These are phyloP conservation scores for Darksidea phi DNA, from an alignment of 495 filamentous ascomycete species.

Conservation along the genomic window DNA sequence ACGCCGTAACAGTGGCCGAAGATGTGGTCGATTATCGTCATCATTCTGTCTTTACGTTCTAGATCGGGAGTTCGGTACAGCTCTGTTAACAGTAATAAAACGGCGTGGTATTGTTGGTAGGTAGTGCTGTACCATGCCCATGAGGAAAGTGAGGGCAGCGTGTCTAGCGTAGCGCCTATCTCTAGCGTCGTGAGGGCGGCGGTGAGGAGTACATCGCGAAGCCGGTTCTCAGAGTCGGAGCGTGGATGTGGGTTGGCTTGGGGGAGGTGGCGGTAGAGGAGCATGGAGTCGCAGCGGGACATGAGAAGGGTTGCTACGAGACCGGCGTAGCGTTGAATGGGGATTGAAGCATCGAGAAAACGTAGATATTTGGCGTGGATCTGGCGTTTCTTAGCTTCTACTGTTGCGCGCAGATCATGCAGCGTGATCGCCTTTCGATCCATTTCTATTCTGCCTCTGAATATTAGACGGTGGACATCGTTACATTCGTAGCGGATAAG, in stretches of 20 bases:
- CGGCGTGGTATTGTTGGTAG: slow-evolving; percentile 37
- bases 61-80: slow-evolving; percentile 35
- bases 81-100: slow-evolving; percentile 34
- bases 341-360: slow-evolving; percentile 28
- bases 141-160: slow-evolving; percentile 29
- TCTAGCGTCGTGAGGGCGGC: slow-evolving; percentile 33
- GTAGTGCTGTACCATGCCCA: slow-evolving; percentile 39
- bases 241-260: slow-evolving; percentile 29
- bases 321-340: slow-evolving; percentile 35
- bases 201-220: slow-evolving; percentile 30
- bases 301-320: slow-evolving; percentile 33
- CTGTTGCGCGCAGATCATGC: slow-evolving; percentile 25
- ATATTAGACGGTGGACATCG: slow-evolving; percentile 35
- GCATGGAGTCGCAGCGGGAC: slow-evolving; percentile 36
- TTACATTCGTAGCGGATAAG: slow-evolving; percentile 38
- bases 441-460: slow-evolving; percentile 35
- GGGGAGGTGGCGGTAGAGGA: slow-evolving; percentile 35
- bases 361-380: slow-evolving; percentile 32
- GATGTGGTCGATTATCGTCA: slow-evolving; percentile 36
- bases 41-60: slow-evolving; percentile 30
- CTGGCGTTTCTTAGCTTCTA: slow-evolving; percentile 30
- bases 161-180: slow-evolving; percentile 36
- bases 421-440: slow-evolving; percentile 31
- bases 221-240: slow-evolving; percentile 34
- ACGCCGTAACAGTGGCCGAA: slow-evolving; percentile 39